phyloP scores from a whole-genome alignment of 2,329 filamentous ascomycete species.

The Botrytis elliptica region DNA sequence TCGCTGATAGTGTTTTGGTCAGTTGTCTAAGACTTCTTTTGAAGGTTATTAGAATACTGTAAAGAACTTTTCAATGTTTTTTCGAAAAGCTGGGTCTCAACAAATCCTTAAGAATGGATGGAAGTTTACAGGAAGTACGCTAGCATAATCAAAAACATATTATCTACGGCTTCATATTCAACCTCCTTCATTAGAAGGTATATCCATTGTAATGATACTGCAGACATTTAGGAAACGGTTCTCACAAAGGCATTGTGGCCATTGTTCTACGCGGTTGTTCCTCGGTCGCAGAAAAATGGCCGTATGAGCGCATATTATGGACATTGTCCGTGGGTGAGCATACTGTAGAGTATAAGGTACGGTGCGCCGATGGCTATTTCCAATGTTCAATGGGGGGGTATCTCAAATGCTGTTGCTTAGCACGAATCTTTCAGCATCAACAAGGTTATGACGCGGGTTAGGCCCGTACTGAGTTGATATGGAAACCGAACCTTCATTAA shows the following conservation, averaged over 20 bases:
- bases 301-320: neutral
- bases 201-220: neutral
- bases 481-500: neutral
- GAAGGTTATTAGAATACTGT: neutral
- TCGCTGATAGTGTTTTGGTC: neutral
- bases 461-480: neutral
- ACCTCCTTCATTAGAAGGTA: no score
- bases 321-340: neutral
- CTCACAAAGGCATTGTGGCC: neutral
- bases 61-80: neutral
- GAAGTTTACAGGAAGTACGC: neutral
- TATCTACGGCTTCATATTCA: neutral
- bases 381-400: neutral
- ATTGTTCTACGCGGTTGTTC: neutral
- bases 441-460: neutral
- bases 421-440: neutral
- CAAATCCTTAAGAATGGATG: neutral
- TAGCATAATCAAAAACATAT: neutral
- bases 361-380: rapidly evolving
- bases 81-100: neutral
- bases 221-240: neutral
- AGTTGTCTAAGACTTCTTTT: neutral
- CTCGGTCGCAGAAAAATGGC: no score
- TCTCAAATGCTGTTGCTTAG: neutral
- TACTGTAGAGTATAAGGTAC: neutral